Base-by-base conservation (phyloP, 495 filamentous ascomycete genomes). In the Penicillium cinerascens region DNA sequence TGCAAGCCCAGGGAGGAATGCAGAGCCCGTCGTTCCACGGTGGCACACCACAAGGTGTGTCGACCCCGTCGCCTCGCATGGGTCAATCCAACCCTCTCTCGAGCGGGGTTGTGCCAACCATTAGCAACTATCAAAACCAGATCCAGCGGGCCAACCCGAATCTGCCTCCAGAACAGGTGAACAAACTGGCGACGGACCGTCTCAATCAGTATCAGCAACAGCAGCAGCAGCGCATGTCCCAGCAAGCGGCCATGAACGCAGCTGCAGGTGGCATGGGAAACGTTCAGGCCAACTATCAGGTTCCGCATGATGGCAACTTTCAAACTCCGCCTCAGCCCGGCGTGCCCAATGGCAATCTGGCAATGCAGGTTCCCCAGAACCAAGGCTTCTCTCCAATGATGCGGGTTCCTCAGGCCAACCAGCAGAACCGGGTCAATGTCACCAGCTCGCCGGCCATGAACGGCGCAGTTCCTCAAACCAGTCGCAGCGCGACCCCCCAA, bases 331-430 rank as follows among this genome's bases (percentile, higher is more conserved):
- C 57, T 44, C 69, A 71, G 47, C 29, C 63, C 23, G 55, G 58
- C 41, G 54, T 72, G 56, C 25, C 61, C 18, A 69, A 70, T 51
- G 67, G 69, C 36, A 60, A 68, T 35, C 51, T 67, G 7, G 74
- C 66, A 15, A 71, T 77, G 63, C 73, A 73, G 45, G 67, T 67
- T 8, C 69, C 72, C 43, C 84, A 73, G 47, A 64, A 85, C 6
- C 86, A 89, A 51, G 79, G 87, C 20, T 91, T 87, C 61, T 87
- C 87, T 17, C 84, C 86, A 38, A 82, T 88, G 59, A 81, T 90
- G 61, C 78, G 87, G 42, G 82, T 83, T 23, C 85, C 88, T 51
- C 87, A 91, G 55, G 53, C 64, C 25, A 60, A 65, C 25, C 77
- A 73, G 55, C 75, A 73, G 41, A 76, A 68, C 43, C 69, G 74